Base-by-base conservation (phyloP, 1,139 yeast genomes). In the Suhomyces kunorum region DNA sequence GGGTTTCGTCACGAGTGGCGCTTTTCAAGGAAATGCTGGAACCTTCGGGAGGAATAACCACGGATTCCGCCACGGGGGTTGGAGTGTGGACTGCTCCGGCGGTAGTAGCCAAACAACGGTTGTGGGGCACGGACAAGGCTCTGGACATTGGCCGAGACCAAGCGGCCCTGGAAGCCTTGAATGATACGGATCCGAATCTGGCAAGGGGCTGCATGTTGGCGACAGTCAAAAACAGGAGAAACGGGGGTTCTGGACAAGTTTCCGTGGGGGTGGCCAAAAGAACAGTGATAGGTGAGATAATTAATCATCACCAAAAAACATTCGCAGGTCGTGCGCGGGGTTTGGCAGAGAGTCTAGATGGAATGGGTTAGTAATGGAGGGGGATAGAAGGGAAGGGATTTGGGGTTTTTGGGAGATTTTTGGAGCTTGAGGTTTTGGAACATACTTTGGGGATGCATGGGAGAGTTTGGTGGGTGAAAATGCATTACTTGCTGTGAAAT, bases 1-100 rank as follows among this genome's bases (percentile, higher is more conserved):
- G 48, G 19, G 49, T 42, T 25, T 71, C 72, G 53, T 74, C 80
- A 44, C 80, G 63, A 32, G 65, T 59, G 28, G 79, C 75, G 37
- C 62, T 68, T 47, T 68, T 67, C 47, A 78, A 60, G n/a, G 69
- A 49, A 28, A 77, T 55, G 15, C 59, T 19, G 3, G 78, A 70
- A 2, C 80, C 81, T 22, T 60, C 63, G 1, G 78, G 79, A 8
- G 75, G 74, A 28, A 54, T 51, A 5, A 59, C 61, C 19, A 36
- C 42, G 2, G 54, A 47, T 8, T 47, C 45, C 9, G 47, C 51
- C 26, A 51, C 38, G 11, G 53, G 54, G n/a, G 57, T 53, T 4
- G 56, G 38, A 2, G 48, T 51, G 38, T 55, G 61, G 31, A 55
- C 48, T 17, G 51, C 53, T 11, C 54, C 55, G 14, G 55, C 46